These are phyloP conservation scores for Darksidea phi DNA, from an alignment of 495 filamentous ascomycete genomes.

Conservation along the genomic window DNA sequence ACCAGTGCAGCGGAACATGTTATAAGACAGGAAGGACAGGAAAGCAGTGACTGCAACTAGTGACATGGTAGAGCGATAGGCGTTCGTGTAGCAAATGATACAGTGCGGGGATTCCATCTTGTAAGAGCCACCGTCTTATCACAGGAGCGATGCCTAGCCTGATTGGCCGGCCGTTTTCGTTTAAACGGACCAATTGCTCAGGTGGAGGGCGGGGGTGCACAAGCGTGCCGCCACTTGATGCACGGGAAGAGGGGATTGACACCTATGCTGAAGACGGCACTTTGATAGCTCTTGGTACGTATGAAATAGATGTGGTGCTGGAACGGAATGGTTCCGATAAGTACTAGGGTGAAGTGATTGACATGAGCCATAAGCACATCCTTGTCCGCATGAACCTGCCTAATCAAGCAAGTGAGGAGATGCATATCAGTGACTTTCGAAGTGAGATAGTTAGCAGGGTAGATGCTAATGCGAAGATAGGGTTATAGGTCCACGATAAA, in stretches of 20 bases:
- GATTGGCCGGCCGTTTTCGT: too few species aligned
- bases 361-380: background rate
- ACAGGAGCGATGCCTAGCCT: background rate
- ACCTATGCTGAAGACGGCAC: too few species aligned
- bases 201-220: background rate
- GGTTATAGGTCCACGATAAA: too few species aligned
- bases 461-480: background rate
- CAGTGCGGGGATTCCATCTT: constrained; percentile 13
- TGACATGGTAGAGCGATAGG: background rate
- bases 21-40: background rate
- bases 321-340: too few species aligned
- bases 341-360: background rate
- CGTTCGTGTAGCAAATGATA: constrained; percentile 9
- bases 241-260: too few species aligned
- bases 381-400: constrained; percentile 10
- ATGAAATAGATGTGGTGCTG: too few species aligned
- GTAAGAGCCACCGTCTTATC: constrained; percentile 6
- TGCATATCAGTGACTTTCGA: background rate
- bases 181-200: background rate
- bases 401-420: constrained; percentile 4
- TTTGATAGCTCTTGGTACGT: too few species aligned
- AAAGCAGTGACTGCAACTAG: constrained; percentile 12
- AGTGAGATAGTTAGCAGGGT: too few species aligned
- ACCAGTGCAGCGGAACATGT: constrained; percentile 11
- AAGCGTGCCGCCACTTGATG: too few species aligned